Base-by-base conservation (phyloP, 139 green algal genomes). In the Asterochloris erici region DNA sequence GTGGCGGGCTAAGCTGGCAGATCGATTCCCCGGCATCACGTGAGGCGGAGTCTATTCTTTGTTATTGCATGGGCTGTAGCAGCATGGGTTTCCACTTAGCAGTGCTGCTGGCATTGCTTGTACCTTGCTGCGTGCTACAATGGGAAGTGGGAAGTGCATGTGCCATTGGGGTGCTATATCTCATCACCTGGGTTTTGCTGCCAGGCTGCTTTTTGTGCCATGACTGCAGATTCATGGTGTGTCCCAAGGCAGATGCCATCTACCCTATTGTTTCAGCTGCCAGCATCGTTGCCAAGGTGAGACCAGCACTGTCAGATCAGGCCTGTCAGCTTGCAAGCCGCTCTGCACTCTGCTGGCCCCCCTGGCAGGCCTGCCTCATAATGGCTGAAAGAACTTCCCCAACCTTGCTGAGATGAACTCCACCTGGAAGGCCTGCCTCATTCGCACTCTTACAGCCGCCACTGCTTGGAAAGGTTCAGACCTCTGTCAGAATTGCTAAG, bases 191-290 rank as follows among this genome's bases (percentile, higher is more conserved):
- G 14, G 64, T 14, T 17, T 13, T 28, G n/a, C 19, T 27, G 70
- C 70, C n/a, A 76, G 14, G 23, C 70, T 54, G 70, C 19, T 29
- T 15, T 54, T 2, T 38, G 71, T 77, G 60, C 21, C 14, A 10
- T 24, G 60, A 23, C 11, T 79, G 77, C 82, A 85, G 82, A 9
- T 98, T 95, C 70, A 86, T 71, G 0, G 94, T 94, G 26, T 86
- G 86, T 21, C 83, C 91, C 60, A 98, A 98, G 83, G 94, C 96
- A 27, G 96, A 98, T 84, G 88, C 93, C 0, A 74, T 96, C 14
- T 99, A 93, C 84, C 96, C 96, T 13, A 94, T 98, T n/a, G 96
- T 99, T 38, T 92, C 84, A 68, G 93, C 93, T 14, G 96, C 96
- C n/a, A 93, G 83, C 85, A 98, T 99, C 69, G 96, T 94, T 19